phyloP scores from a whole-genome alignment of 202 grass and related monocot species.

The Digitaria exilis region DNA sequence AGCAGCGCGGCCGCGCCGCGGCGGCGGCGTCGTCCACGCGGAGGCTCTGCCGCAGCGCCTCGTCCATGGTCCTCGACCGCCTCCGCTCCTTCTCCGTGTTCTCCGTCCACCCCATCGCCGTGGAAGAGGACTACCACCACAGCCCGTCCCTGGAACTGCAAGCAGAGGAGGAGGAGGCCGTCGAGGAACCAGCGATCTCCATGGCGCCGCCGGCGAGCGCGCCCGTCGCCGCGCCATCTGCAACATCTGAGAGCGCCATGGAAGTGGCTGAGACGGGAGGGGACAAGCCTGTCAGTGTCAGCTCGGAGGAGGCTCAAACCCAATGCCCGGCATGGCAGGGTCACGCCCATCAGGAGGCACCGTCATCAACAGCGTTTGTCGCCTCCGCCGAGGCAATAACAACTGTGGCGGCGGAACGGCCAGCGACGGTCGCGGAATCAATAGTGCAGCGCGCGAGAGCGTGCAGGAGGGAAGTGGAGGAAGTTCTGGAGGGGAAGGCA shows the following conservation, averaged over 20 bases:
- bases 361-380: background rate
- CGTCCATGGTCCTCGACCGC: conserved; percentile 31
- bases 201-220: background rate
- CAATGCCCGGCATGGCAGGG: background rate
- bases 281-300: background rate
- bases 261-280: background rate
- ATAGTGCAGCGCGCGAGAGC: background rate
- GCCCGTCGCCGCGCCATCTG: background rate
- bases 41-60: conserved; percentile 35
- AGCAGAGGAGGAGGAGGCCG: background rate
- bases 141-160: background rate
- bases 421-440: background rate
- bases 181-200: background rate
- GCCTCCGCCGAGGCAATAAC: background rate
- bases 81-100: conserved; percentile 41
- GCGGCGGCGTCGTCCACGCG: background rate
- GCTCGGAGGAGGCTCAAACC: background rate
- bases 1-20: background rate
- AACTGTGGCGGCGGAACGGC: background rate
- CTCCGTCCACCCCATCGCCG: background rate
- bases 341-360: background rate
- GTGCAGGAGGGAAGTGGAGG: conserved; percentile 28
- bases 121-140: background rate
- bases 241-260: background rate
- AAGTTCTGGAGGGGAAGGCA: conserved; percentile 38